Base-by-base conservation (phyloP, 2,329 filamentous ascomycete genomes). In the Ophiocordyceps camponoti-saundersi region DNA sequence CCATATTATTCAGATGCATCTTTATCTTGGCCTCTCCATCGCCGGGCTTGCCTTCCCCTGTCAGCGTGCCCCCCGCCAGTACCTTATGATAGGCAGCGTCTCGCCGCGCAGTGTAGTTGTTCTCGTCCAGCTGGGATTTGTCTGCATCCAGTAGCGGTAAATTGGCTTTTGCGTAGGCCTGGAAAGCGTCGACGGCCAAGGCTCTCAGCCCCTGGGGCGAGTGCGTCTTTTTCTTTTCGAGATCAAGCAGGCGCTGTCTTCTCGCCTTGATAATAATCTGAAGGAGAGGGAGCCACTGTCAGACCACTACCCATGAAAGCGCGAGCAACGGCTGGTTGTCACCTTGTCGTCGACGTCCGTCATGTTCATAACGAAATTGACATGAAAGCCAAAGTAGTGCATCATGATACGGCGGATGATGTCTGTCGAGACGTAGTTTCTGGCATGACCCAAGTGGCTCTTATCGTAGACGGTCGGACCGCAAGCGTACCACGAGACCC, bases 321-420 rank as follows among this genome's bases (percentile, higher is more conserved):
- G n/a, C 18, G 7, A 18, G 18, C 18, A 8, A 40, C 6, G 21
- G 36, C n/a, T n/a, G 11, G n/a, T 2, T 3, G 58, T 52, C 56
- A 79, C 76, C 72, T 83, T 83, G 63, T 85, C 80, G 55, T 88
- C 83, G 39, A 90, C 75, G 56, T 90, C 88, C 26, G 88, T 94
- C 52, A 92, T 87, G 65, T 94, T 94, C 82, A 93, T 92, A 53
- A 94, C 85, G 65, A 93, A 94, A 50, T 80, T 78, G 53, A 95
- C 77, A 41, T 87, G 69, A 62, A 84, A 92, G 50, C 79, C 77
- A 61, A 94, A 93, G 65, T 92, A 90, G 61, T 90, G 79, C 57
- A 75, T 71, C 63, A 94, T 66, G 55, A 94, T 85, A 56, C 88
- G 79, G 50, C 88, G 77, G 54, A 94, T 80, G 52, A 94, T 88